These are phyloP conservation scores for Dipodascopsis uninucleata DNA, from an alignment of 805 yeast genomes.

Conservation along the genomic window DNA sequence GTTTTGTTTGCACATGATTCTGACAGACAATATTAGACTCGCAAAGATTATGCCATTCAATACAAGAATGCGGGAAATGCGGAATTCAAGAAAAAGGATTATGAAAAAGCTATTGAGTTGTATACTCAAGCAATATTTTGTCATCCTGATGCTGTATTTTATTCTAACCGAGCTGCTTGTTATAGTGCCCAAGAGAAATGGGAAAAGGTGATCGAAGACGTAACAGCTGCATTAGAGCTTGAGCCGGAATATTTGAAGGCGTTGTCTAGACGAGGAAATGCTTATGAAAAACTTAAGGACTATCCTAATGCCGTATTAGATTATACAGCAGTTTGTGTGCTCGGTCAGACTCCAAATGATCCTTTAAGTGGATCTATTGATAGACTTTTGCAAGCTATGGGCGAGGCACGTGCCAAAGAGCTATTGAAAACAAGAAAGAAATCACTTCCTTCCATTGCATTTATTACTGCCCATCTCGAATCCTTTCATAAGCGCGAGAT, in stretches of 20 bases:
- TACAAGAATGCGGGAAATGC: conserved; percentile 89
- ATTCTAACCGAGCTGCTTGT: conserved; percentile 95
- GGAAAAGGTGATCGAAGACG: conserved; percentile 82
- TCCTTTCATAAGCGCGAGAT: conserved; percentile 64
- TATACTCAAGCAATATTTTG: conserved; percentile 76
- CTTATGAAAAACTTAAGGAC: conserved; percentile 75
- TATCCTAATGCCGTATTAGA: conserved; percentile 87
- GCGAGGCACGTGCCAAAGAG: conserved; percentile 66
- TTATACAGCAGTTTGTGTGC: conserved; percentile 80
- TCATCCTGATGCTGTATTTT: conserved; percentile 74
- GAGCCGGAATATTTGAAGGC: conserved; percentile 92
- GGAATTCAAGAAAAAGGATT: conserved; percentile 66
- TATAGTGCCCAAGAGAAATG: conserved; percentile 75
- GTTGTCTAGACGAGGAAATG: conserved; percentile 86
- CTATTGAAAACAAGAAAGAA: conserved; percentile 50
- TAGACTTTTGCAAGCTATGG: conserved; percentile 75
- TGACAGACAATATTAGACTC: conserved; percentile 7
- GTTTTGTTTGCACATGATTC: background rate
- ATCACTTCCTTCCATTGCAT: conserved; percentile 75
- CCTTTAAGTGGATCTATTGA: conserved; percentile 78
- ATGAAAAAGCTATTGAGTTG: conserved; percentile 69
- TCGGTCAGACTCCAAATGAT: conserved; percentile 77
- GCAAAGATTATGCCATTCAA: conserved; percentile 58
- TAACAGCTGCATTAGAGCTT: conserved; percentile 77
- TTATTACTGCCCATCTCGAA: conserved; percentile 80